Conservation (phyloP, 2,329 filamentous ascomycete genomes). For the Fusarium brachygibbosum region DNA sequence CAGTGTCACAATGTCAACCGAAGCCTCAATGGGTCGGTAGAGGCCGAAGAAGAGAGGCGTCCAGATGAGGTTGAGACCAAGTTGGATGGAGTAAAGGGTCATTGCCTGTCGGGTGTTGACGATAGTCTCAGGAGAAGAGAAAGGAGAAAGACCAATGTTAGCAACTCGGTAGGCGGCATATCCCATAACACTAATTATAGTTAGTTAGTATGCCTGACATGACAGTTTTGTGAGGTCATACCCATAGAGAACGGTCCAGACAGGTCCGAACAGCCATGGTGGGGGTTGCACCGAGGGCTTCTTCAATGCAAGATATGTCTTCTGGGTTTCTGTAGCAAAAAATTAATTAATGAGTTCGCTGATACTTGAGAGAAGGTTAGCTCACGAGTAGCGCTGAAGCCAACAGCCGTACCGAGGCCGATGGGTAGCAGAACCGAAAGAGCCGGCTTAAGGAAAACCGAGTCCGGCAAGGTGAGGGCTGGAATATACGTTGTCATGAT, state of each 20-base stretch:
- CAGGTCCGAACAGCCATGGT: constrained; percentile 72
- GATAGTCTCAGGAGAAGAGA: constrained; percentile 66
- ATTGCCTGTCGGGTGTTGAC: constrained; percentile 75
- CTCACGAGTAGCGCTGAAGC: constrained; percentile 76
- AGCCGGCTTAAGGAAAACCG: constrained; percentile 79
- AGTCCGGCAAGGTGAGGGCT: constrained; percentile 79
- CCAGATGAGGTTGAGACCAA: constrained; percentile 88
- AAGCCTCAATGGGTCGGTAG: constrained; percentile 79
- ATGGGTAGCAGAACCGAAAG: constrained; percentile 82
- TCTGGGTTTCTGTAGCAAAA: constrained; percentile 65
- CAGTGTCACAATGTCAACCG: constrained; percentile 80
- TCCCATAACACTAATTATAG: constrained; percentile 74
- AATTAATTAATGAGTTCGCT: constrained; percentile 4
- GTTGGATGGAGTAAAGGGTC: constrained; percentile 87
- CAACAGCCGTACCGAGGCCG: constrained; percentile 78
- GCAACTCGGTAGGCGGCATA: constrained; percentile 88
- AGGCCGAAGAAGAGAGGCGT: constrained; percentile 93
- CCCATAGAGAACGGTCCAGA: constrained; percentile 77
- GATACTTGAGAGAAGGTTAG: constrained; percentile 22
- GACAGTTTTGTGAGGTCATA: constrained; percentile 34
- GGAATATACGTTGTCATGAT: constrained; percentile 85
- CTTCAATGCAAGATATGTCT: constrained; percentile 74
- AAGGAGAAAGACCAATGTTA: constrained; percentile 70
- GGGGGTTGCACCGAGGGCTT: constrained; percentile 76
- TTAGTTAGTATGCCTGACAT: neutral